A percentile compares a stretch with the other conserved stretches of the same genome.
These are phyloP conservation scores for Boletus sp. DNA, from an alignment of 768 basidiomycete species.

Conservation along the genomic window DNA sequence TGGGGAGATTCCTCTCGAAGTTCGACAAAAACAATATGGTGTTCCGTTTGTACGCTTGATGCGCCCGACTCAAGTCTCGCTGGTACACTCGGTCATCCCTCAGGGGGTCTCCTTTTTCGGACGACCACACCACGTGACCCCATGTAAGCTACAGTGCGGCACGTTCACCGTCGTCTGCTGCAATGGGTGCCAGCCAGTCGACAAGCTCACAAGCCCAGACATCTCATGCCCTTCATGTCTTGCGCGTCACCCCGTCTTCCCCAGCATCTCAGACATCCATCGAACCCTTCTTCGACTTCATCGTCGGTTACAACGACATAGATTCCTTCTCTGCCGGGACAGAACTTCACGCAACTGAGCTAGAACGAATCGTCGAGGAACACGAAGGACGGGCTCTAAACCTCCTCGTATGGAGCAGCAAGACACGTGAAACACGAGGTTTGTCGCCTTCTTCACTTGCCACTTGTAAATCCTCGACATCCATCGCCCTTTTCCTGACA, in stretches of 20 bases:
- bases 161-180: not conserved
- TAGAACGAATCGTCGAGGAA: slow-evolving; percentile 79
- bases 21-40: too few species aligned
- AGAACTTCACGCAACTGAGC: slow-evolving; percentile 61
- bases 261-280: slow-evolving; percentile 85
- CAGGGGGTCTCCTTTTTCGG: slow-evolving; percentile 12
- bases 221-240: slow-evolving; percentile 71
- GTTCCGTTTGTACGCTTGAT: too few species aligned
- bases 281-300: slow-evolving; percentile 94
- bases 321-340: slow-evolving; percentile 46
- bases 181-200: slow-evolving; percentile 77
- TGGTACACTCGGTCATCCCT: too few species aligned
- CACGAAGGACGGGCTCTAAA: slow-evolving; percentile 71
- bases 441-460: slow-evolving; percentile 13
- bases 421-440: slow-evolving; percentile 71
- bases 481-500: slow-evolving; percentile 30
- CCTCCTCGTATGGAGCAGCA: slow-evolving; percentile 81
- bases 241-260: slow-evolving; percentile 84
- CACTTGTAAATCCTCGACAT: not conserved
- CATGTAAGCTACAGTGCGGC: not conserved
- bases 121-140: not conserved
- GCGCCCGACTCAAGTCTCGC: too few species aligned
- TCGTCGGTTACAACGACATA: slow-evolving; percentile 82
- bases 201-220: slow-evolving; percentile 38
- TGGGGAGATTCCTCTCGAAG: too few species aligned